A percentile compares a stretch with the other conserved stretches of the same genome.
phyloP scores from a whole-genome alignment of 305 asterid species.

The Nicotiana rustica region DNA sequence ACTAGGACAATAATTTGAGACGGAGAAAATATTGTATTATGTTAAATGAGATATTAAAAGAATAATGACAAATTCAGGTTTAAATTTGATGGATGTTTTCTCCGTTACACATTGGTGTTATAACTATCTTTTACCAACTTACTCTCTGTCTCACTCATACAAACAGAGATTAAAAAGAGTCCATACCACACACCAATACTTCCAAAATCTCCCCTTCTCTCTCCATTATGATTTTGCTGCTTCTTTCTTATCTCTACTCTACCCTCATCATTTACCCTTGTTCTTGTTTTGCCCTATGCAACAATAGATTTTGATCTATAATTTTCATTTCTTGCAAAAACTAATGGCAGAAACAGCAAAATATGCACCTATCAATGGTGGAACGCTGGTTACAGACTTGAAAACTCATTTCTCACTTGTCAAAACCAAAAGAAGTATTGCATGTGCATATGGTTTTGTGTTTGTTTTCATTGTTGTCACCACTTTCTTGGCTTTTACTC shows the following conservation, averaged over 20 bases:
- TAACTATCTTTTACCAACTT: not conserved
- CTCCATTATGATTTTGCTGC: not conserved
- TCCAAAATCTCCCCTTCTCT: constrained; percentile 25
- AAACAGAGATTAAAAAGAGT: not conserved
- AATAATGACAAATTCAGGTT: not conserved
- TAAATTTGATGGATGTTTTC: not conserved
- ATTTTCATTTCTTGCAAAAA: not conserved
- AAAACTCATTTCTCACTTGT: constrained; percentile 50
- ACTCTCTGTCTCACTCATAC: not conserved
- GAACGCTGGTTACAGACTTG: constrained; percentile 60
- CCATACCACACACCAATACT: not conserved
- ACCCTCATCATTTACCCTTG: not conserved
- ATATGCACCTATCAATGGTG: constrained; percentile 69
- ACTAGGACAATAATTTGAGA: too few species aligned
- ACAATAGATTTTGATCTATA: not conserved
- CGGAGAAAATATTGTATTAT: not conserved
- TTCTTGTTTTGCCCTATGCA: not conserved
- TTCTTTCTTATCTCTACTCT: not conserved
- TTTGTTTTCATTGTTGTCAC: constrained; percentile 58
- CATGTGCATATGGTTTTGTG: constrained; percentile 49
- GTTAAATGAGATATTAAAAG: not conserved
- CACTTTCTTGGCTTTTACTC: constrained; percentile 59
- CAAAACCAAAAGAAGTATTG: constrained; percentile 46
- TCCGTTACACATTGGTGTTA: not conserved
- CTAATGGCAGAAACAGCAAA: constrained; percentile 56